Percentiles rank a stretch among this genome's conserved stretches.
Conservation (phyloP, 2,329 filamentous ascomycete species). For the Colletotrichum musae region DNA sequence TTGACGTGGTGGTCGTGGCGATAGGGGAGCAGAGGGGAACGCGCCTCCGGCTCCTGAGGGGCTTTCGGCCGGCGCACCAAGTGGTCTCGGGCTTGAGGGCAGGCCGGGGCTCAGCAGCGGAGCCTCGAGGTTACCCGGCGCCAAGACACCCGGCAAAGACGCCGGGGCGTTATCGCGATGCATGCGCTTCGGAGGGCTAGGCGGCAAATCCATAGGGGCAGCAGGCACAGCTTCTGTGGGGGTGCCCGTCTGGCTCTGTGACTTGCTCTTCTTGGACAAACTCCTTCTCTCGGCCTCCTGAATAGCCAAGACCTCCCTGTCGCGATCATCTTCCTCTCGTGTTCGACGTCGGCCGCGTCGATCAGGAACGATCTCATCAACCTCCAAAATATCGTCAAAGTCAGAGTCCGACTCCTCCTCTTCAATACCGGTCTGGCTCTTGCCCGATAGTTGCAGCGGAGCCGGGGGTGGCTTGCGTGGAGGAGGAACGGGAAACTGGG, state of each 20-base stretch:
- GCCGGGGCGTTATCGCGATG: slow-evolving; percentile 59
- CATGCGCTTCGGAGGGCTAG: slow-evolving; percentile 54
- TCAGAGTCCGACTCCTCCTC: slow-evolving; percentile 82
- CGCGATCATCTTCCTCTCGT: slow-evolving; percentile 87
- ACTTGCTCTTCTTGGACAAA: slow-evolving; percentile 80
- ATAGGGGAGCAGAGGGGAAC: slow-evolving; percentile 70
- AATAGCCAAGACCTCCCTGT: slow-evolving; percentile 78
- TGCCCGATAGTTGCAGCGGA: slow-evolving; percentile 79
- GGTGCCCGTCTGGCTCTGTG: slow-evolving; percentile 58
- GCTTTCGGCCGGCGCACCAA: slow-evolving; percentile 45
- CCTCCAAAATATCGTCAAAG: slow-evolving; percentile 83
- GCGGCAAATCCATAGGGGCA: slow-evolving; percentile 51
- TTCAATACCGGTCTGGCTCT: slow-evolving; percentile 58
- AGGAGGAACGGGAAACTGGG: slow-evolving; percentile 71
- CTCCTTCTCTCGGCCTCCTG: slow-evolving; percentile 80
- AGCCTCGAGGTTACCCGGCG: slow-evolving; percentile 51
- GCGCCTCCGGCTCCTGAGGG: slow-evolving; percentile 53
- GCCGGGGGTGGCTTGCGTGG: slow-evolving; percentile 88
- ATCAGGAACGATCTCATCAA: slow-evolving; percentile 72
- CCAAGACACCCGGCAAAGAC: slow-evolving; percentile 69
- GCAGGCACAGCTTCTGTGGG: slow-evolving; percentile 55
- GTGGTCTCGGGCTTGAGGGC: slow-evolving; percentile 72
- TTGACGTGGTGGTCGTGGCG: slow-evolving; percentile 81
- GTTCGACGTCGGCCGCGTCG: slow-evolving; percentile 85
- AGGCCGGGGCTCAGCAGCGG: slow-evolving; percentile 72